Evolutionary conservation across 495 filamentous ascomycete species (phyloP).

Genomic region (Penicillium verhagenii): DNA sequence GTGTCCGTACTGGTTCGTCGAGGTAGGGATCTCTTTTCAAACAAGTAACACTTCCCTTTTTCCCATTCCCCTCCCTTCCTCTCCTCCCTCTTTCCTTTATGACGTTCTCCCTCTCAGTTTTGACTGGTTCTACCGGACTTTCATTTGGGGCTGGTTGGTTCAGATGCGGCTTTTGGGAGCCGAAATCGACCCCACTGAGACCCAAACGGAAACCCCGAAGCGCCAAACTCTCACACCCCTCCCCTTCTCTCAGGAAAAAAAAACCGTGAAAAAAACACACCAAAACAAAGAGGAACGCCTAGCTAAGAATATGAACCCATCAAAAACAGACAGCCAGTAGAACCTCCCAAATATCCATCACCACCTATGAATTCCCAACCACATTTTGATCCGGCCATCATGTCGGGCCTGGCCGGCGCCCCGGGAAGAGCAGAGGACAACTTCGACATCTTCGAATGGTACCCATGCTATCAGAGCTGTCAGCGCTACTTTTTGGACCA

Average conservation of each 20-base stretch:
- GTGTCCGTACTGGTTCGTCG: conserved; percentile 40
- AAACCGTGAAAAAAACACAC: too few relatives aligned
- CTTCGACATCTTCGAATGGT: conserved; percentile 88
- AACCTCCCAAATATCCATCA: conserved; percentile 16
- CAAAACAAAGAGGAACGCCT: not conserved
- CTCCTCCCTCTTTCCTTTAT: conserved; percentile 3
- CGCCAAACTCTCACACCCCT: not conserved
- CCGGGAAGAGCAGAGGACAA: conserved; percentile 40
- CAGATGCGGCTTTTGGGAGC: conserved; percentile 3
- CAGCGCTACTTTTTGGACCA: conserved; percentile 91
- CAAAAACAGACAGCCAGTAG: conserved; percentile 13
- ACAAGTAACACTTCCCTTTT: conserved; percentile 34
- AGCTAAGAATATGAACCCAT: conserved; percentile 1
- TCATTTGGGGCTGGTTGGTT: not conserved
- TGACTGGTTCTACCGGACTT: not conserved
- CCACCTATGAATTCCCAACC: conserved; percentile 35
- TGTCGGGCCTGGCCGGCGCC: conserved; percentile 38
- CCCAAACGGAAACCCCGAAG: conserved; percentile 10
- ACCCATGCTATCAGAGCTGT: conserved; percentile 88
- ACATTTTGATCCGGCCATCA: conserved; percentile 41
- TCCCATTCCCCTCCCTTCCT: conserved; percentile 14
- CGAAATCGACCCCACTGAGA: conserved; percentile 17
- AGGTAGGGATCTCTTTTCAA: conserved; percentile 39
- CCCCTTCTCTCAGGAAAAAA: too few relatives aligned
- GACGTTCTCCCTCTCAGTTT: not conserved